Base-by-base conservation (phyloP, 495 filamentous ascomycete genomes). In the Aspergillus avenaceus region DNA sequence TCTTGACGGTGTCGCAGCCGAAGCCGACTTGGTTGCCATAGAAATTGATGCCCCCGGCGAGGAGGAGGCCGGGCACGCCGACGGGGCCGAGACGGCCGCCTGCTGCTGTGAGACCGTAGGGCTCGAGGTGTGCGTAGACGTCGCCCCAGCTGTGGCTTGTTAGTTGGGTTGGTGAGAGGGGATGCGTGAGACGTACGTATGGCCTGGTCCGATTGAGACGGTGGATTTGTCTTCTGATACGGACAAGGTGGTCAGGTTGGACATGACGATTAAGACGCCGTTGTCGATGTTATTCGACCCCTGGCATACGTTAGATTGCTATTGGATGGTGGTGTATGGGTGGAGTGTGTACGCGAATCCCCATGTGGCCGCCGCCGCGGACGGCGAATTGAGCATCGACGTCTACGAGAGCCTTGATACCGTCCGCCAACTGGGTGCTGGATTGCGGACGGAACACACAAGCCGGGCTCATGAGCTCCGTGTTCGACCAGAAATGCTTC, bases 201-300 rank as follows among this genome's bases (percentile, higher is more conserved):
- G 56, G 1, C 51, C 50, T 14, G 63, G 63, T 22, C 66, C 63
- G 31, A 69, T 38, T 2, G 61, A 64, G 22, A 69, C 14, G 23
- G 62, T 29, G 4, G 63, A 69, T 31, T 63, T 45, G 47, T 69
- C 63, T 2, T 58, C 41, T 22, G 53, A 59, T 34, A 66, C 22
- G 22, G 59, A 24, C 56, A 66, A 14, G 13, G 58, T 58, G 27
- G 72, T 75, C 29, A 88, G 52, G 4, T 70, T 71, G 1, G 57
- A 66, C 55, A 85, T 63, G 45, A 77, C 75, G 41, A 88, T 73
- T 19, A 82, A 73, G 3, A 86, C 72, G 13, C 83, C 82, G 18
- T 66, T 52, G n/a, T 75, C 44, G 50, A 66, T 66, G 14, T 65
- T 69, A 50, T 69, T 69, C 66, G 47, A 65, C 58, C 44, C 83